A percentile compares a stretch with the other conserved stretches of the same genome.
These are phyloP conservation scores for Ganoderma lingzhi DNA, from an alignment of 1,284 basidiomycete genomes.

Conservation along the genomic window DNA sequence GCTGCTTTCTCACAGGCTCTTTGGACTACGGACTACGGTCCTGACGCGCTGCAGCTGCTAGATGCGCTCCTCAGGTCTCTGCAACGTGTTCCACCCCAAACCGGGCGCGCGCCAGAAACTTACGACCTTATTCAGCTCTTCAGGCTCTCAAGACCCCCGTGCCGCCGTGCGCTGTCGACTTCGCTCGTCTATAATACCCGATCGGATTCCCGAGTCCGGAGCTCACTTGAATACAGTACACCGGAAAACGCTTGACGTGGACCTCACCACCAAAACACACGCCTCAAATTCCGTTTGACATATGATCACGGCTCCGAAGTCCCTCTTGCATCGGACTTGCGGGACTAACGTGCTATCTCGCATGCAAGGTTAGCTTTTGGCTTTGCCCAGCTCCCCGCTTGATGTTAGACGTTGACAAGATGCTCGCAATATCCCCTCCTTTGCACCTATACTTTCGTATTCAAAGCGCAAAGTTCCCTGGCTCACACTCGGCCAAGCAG, in stretches of 20 bases:
- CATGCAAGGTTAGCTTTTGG: background rate
- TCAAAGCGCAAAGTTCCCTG: background rate
- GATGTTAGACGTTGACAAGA: background rate
- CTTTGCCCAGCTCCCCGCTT: background rate
- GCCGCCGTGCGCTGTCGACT: background rate
- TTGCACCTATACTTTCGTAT: background rate
- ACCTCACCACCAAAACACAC: background rate
- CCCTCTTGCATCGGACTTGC: background rate
- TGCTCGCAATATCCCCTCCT: slow-evolving; percentile 8
- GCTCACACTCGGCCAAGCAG: background rate
- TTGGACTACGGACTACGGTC: slow-evolving; percentile 1
- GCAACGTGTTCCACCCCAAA: background rate
- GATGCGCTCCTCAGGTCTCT: background rate
- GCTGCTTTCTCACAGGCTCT: background rate
- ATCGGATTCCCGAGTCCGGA: background rate
- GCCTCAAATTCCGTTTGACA: background rate
- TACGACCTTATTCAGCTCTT: background rate
- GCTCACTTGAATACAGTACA: background rate
- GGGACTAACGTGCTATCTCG: background rate
- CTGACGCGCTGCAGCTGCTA: background rate
- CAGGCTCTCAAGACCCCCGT: background rate
- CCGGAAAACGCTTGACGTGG: background rate
- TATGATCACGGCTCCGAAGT: background rate
- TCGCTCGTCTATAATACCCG: background rate
- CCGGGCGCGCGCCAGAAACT: background rate